These are phyloP conservation scores for Tylopilus rubrobrunneus DNA, from an alignment of 768 basidiomycete species.

Conservation along the genomic window DNA sequence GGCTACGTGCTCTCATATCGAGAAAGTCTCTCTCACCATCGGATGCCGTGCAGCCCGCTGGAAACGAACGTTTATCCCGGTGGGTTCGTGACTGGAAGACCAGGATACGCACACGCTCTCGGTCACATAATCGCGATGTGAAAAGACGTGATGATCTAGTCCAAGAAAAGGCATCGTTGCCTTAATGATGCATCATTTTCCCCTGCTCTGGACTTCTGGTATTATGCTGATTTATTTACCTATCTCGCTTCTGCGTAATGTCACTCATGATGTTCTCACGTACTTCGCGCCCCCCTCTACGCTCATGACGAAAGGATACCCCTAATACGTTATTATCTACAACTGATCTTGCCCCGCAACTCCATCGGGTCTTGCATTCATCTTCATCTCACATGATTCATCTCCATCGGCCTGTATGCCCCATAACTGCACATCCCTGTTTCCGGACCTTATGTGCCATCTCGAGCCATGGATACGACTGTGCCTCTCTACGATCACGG, in stretches of 20 bases:
- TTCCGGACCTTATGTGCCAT: conserved; percentile 4
- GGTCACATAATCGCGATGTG: conserved; percentile 44
- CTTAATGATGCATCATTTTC: conserved; percentile 20
- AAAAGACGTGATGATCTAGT: conserved; percentile 49
- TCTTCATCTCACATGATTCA: conserved; percentile 21
- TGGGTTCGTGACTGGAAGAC: conserved; percentile 71
- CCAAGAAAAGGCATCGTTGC: conserved; percentile 46
- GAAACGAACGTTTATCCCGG: conserved; percentile 38
- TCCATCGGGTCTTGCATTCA: conserved; percentile 7
- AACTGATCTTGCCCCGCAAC: conserved; percentile 14
- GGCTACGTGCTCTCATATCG: conserved; percentile 55
- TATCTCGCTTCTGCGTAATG: conserved; percentile 21
- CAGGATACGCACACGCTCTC: conserved; percentile 53
- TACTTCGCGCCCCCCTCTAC: conserved; percentile 12
- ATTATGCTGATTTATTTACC: conserved; percentile 20
- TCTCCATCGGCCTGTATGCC: conserved; percentile 25
- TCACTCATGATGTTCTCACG: conserved; percentile 20
- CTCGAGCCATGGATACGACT: conserved; percentile 9
- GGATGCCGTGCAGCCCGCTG: conserved; percentile 15
- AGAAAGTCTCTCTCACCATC: conserved; percentile 23
- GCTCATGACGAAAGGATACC: conserved; percentile 29
- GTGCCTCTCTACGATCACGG: conserved; percentile 9
- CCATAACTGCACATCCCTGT: conserved; percentile 3
- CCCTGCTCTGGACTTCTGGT: conserved; percentile 10
- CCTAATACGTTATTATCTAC: conserved; percentile 32